Base-by-base conservation (phyloP, 2,329 filamentous ascomycete species). In the Iodosphaeria phyllophila region DNA sequence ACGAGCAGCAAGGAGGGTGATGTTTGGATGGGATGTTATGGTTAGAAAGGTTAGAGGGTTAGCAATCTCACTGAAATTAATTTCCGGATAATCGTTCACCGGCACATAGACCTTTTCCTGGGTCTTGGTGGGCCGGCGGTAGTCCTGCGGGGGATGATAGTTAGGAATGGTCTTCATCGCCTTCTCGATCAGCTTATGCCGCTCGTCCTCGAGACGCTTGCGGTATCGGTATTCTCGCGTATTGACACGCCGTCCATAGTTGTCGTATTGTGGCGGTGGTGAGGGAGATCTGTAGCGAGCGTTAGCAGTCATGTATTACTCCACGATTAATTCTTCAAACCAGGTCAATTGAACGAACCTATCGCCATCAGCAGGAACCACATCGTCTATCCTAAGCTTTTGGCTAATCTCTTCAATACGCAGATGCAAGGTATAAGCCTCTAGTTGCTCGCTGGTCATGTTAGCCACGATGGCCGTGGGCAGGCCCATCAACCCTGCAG, bases 51-150 rank as follows among this genome's bases (percentile, higher is more conserved):
- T 78, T 75, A 74, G 72, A 83, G 82, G 83, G 82, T 92, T 92
- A 92, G 84, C 75, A 84, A 89, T 86, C 86, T 86, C 93, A 98
- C 89, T 98, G 82, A 98, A 98, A 76, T 98, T 98, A 74, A 98
- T 95, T 58, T 98, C 89, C 66, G 89, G 89, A 55, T 98, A 98
- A 58, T 98, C 89, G 71, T 98, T 98, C 62, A 98, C 89, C 52
- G 89, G 89, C 54, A 98, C 89, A 53, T 98, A 98, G 77, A 98
- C 91, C 67, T 98, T 98, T 67, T 98, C 89, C 59, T 98, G 89
- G 50, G 89, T 98, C 77, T 98, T 98, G 52, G 86, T 95, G 34
- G 89, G 89, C 44, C 89, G 80, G 52, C 89, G 82, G 55, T 98
- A 98, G 53, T 98, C 89, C 65, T 86, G 80, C 30, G 89, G 89